Base-by-base conservation (phyloP, 2,329 filamentous ascomycete genomes). In the Arthrobotrys pseudoclavata region DNA sequence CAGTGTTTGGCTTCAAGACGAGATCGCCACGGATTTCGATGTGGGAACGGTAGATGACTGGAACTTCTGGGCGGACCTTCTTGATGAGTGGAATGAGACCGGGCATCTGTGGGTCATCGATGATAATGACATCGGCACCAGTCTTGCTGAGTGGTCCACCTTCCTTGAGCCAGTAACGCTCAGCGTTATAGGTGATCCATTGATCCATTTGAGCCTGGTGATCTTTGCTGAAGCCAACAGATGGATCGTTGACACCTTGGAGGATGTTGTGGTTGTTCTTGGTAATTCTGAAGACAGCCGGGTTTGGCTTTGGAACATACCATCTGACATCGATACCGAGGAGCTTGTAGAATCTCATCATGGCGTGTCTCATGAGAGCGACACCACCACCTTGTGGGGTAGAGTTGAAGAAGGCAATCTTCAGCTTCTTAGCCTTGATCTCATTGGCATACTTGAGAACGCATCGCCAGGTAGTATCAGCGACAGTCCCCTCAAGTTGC, bases 251-350 rank as follows among this genome's bases (percentile, higher is more conserved):
- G 48, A 94, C 92, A 7, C 92, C 92, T 84, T 96, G 92, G 1
- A 96, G 88, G 79, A 95, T 94, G 84, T 96, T 96, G 87, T 96
- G 92, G 80, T 94, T 91, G 80, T 91, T 94, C 85, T 96, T 96
- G 80, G 92, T 96, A 83, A 93, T 91, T 62, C 92, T 87, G 84
- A 96, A 96, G 10, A 95, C 89, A 15, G 91, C 90, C 2, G 91
- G 91, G 62, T 91, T 90, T 22, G 92, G 92, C 83, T 93, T 93
- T 5, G 92, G 92, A 95, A 82, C 88, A 84, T 87, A 94, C 92
- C 92, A 96, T 70, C 87, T 89, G 80, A 92, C 86, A 79, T 94
- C 87, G 0, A 93, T 89, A 0, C 88, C 90, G 52, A 92, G 82
- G 2, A 89, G 85, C 69, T 88, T 87, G 26, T 91, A 87, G 81